Percentiles rank a stretch among this genome's conserved stretches.
Conservation (phyloP, 228 moss, liverwort and hornwort species). For the Sphagnum magellanicum region DNA sequence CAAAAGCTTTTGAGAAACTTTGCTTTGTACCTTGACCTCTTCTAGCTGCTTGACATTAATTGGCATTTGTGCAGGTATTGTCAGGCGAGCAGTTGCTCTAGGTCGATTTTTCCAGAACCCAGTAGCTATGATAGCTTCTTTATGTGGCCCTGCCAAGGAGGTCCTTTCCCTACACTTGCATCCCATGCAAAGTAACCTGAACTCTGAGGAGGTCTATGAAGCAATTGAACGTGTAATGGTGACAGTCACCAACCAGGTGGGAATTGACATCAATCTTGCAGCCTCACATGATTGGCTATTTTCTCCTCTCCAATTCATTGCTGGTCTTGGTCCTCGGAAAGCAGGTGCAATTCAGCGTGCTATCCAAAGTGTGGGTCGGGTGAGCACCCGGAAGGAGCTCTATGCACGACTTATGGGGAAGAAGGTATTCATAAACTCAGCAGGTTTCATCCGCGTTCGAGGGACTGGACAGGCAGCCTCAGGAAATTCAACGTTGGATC, state of each 20-base stretch:
- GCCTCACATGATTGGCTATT: conserved; percentile 83
- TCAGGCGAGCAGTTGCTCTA: conserved; percentile 89
- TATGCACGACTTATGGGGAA: conserved; percentile 55
- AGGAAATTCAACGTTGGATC: conserved; percentile 57
- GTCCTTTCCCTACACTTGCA: conserved; percentile 68
- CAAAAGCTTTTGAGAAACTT: no score
- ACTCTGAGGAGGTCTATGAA: conserved; percentile 76
- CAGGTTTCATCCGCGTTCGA: conserved; percentile 86
- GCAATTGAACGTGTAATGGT: conserved; percentile 80
- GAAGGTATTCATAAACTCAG: conserved; percentile 74
- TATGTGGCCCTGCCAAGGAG: conserved; percentile 74
- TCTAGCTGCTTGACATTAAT: no score
- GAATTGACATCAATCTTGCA: conserved; percentile 88
- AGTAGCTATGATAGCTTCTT: conserved; percentile 76
- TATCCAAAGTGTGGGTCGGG: conserved; percentile 61
- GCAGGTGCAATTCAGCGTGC: conserved; percentile 66
- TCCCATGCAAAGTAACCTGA: conserved; percentile 63
- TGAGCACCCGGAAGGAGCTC: conserved; percentile 67
- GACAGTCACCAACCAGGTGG: conserved; percentile 90
- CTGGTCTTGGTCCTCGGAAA: conserved; percentile 93
- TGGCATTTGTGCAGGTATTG: conserved; percentile 50
- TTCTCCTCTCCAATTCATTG: conserved; percentile 78
- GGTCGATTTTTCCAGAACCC: conserved; percentile 95
- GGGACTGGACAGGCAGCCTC: conserved; percentile 63
- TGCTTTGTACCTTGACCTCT: no score